Evolutionary conservation across 495 filamentous ascomycete species (phyloP).

Genomic region (Tuber umbilicatum): DNA sequence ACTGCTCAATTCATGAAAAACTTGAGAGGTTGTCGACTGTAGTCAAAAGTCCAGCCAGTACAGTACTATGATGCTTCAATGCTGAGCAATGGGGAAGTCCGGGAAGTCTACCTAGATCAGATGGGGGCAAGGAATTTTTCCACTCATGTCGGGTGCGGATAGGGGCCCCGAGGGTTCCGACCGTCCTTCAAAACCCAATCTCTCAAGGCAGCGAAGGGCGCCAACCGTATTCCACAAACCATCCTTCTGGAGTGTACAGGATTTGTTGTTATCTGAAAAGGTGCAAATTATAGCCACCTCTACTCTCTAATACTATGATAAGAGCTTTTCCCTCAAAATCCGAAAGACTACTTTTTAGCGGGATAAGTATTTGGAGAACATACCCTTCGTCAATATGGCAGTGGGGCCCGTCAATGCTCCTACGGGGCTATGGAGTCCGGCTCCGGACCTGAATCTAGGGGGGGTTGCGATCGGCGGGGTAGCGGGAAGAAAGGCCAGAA

Average conservation of each 20-base stretch:
- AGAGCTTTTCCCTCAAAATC: too few relatives aligned
- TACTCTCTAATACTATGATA: too few relatives aligned
- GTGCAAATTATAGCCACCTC: too few relatives aligned
- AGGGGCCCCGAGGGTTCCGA: not conserved
- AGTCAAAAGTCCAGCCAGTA: not conserved
- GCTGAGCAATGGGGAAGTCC: not conserved
- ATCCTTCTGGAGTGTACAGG: not conserved
- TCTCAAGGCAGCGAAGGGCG: not conserved
- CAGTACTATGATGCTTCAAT: not conserved
- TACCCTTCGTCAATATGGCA: too few relatives aligned
- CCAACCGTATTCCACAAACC: not conserved
- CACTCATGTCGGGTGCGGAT: not conserved
- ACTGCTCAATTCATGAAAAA: not conserved
- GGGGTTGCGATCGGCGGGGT: too few relatives aligned
- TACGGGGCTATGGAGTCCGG: too few relatives aligned
- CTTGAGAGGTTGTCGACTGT: not conserved
- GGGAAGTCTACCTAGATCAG: too few relatives aligned
- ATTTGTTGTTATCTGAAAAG: not conserved
- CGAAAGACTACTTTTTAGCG: too few relatives aligned
- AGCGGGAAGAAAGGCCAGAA: too few relatives aligned
- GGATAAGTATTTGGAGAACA: too few relatives aligned
- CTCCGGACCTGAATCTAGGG: too few relatives aligned
- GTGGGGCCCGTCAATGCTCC: too few relatives aligned
- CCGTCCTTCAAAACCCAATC: not conserved
- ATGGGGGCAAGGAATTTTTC: not conserved